Evolutionary conservation across 805 yeast species (phyloP).

Genomic region (Metahyphopichia silvanorum): DNA sequence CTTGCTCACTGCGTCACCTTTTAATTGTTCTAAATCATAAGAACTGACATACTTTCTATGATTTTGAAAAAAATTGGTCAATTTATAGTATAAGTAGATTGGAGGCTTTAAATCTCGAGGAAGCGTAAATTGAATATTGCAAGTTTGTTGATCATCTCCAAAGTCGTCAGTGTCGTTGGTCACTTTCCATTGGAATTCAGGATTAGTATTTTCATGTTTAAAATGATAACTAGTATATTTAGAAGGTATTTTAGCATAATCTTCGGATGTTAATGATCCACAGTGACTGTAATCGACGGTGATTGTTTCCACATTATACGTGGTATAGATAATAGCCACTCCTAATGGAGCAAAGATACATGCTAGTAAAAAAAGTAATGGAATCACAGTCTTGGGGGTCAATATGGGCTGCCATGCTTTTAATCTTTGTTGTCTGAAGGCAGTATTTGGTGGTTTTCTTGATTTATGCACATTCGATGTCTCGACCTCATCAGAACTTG

Average conservation of each 20-base stretch:
- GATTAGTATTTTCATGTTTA: conserved; percentile 36
- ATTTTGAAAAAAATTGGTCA: conserved; percentile 91
- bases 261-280: conserved; percentile 43
- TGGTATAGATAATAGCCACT: conserved; percentile 74
- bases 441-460: conserved; percentile 57
- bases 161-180: conserved; percentile 27
- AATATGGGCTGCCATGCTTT: conserved; percentile 84
- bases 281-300: conserved; percentile 77
- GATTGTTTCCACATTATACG: conserved; percentile 73
- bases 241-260: conserved; percentile 53
- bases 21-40: conserved; percentile 74
- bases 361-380: conserved; percentile 70
- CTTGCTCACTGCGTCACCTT: conserved; percentile 64
- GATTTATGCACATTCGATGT: conserved; percentile 18
- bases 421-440: conserved; percentile 71
- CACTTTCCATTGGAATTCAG: conserved; percentile 65
- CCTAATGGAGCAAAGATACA: conserved; percentile 89
- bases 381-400: conserved; percentile 88
- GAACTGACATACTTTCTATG: conserved; percentile 92
- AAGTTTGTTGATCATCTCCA: conserved; percentile 40
- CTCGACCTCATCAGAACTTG: conserved; percentile 4
- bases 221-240: conserved; percentile 62
- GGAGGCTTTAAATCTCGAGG: conserved; percentile 72
- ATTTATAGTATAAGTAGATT: conserved; percentile 72
- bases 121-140: conserved; percentile 68